Conservation (phyloP, 2,329 filamentous ascomycete species). For the Trichoderma sp. region DNA sequence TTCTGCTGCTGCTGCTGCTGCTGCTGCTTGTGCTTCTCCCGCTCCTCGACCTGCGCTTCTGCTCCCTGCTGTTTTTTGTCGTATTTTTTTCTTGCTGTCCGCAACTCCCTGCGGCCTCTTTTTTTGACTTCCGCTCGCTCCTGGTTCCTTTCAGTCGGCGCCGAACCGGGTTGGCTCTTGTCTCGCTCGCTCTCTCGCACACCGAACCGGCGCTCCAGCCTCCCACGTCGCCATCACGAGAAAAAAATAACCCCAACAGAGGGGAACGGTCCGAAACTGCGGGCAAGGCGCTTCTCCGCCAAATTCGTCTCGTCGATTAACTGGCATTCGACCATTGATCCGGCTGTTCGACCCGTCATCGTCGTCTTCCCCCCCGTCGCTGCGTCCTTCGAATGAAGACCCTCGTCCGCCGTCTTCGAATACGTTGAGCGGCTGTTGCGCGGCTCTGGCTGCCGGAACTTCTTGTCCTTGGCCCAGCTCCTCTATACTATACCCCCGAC, state of each 20-base stretch:
- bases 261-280: neutral
- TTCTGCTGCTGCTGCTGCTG: neutral
- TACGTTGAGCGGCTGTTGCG: constrained; percentile 35
- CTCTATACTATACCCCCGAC: neutral
- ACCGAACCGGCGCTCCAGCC: constrained; percentile 13
- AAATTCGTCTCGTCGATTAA: neutral
- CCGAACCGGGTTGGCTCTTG: neutral
- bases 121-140: constrained; percentile 3
- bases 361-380: neutral
- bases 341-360: neutral
- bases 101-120: neutral
- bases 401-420: constrained; percentile 27
- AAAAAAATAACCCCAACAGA: neutral
- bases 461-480: constrained; percentile 20
- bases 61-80: neutral
- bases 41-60: neutral
- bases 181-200: constrained; percentile 1
- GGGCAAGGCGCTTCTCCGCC: neutral
- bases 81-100: neutral
- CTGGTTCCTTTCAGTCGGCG: neutral
- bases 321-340: neutral
- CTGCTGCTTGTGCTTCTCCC: neutral
- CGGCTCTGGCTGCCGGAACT: constrained; percentile 34
- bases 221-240: neutral
- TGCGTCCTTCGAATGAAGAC: constrained; percentile 27